These are phyloP conservation scores for Russula olivacea DNA, from an alignment of 768 basidiomycete species.

Conservation along the genomic window DNA sequence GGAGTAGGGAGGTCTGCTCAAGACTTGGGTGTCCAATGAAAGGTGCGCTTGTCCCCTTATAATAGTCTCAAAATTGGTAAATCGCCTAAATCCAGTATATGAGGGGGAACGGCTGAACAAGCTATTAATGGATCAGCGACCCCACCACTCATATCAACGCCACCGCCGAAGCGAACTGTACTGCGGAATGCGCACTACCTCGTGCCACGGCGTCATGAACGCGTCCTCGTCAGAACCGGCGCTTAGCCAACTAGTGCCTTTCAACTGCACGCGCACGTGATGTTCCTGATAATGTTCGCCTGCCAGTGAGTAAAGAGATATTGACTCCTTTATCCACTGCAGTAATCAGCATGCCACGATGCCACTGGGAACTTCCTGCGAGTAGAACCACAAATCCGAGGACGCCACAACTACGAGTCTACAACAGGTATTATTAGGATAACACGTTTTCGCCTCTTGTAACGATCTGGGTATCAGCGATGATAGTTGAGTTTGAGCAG, in stretches of 20 bases:
- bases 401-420: background rate
- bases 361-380: background rate
- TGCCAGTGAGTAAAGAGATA: slow-evolving; percentile 25
- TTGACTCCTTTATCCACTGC: background rate
- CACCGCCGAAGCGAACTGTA: slow-evolving; percentile 35
- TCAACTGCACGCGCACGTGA: slow-evolving; percentile 22
- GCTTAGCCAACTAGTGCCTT: too few species aligned
- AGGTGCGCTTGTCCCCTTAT: background rate
- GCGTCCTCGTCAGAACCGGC: slow-evolving; percentile 30
- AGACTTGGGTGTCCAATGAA: slow-evolving; percentile 35
- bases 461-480: background rate
- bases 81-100: slow-evolving; percentile 46
- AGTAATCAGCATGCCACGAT: background rate
- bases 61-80: background rate
- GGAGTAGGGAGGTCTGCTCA: slow-evolving; percentile 47
- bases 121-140: slow-evolving; percentile 37
- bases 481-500: too few species aligned
- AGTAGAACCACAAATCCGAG: background rate
- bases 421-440: background rate
- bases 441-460: background rate
- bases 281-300: slow-evolving; percentile 26
- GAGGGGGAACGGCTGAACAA: slow-evolving; percentile 51
- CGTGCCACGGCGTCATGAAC: slow-evolving; percentile 34
- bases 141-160: slow-evolving; percentile 46
- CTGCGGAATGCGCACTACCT: background rate